A percentile compares a stretch with the other conserved stretches of the same genome.
Conservation (phyloP, 305 asterid genomes). For the Solanum hybrid region DNA sequence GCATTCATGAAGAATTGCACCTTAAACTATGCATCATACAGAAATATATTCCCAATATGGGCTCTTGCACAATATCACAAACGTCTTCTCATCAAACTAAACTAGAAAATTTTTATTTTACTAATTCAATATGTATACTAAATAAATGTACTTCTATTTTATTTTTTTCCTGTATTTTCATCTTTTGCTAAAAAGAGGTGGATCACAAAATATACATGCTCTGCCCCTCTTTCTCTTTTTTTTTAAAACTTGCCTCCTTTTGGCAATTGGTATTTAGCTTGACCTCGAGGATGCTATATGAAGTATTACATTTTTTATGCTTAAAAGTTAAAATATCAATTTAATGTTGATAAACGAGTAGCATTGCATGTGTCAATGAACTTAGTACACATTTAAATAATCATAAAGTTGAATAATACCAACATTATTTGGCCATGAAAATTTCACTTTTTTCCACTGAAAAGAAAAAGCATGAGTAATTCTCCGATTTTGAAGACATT, state of each 20-base stretch:
- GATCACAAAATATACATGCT: neutral
- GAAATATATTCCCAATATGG: slow-evolving; percentile 5
- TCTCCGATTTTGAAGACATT: neutral
- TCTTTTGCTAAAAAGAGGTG: neutral
- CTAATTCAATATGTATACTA: neutral
- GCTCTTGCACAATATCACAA: neutral
- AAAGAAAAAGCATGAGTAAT: neutral
- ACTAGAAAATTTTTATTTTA: neutral
- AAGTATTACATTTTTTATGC: neutral
- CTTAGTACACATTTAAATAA: neutral
- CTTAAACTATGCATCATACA: slow-evolving; percentile 1
- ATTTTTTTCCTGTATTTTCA: neutral
- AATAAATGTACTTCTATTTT: neutral
- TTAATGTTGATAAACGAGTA: neutral
- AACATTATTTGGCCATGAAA: neutral
- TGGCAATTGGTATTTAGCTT: neutral
- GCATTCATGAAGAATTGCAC: slow-evolving; percentile 5
- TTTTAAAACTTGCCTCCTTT: neutral
- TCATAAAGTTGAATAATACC: neutral
- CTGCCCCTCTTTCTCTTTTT: neutral
- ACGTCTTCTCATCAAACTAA: neutral
- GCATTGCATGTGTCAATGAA: neutral
- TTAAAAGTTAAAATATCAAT: neutral
- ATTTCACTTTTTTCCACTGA: neutral
- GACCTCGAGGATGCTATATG: neutral